Evolutionary conservation across 2,329 filamentous ascomycete species (phyloP).

Genomic region (Whalleya microplaca): DNA sequence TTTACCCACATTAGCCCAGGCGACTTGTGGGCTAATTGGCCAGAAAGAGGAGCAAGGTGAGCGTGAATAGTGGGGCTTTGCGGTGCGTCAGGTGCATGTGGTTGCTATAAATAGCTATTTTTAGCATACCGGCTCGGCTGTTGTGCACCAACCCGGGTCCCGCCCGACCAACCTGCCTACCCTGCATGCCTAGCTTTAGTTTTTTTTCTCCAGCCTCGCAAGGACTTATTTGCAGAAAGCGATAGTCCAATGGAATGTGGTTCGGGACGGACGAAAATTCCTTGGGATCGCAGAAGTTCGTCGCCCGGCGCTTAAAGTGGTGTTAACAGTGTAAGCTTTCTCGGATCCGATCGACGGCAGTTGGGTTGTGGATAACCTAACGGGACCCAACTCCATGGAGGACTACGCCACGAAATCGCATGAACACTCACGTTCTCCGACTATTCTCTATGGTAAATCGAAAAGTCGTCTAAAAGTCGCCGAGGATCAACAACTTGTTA

Average conservation of each 20-base stretch:
- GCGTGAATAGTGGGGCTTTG: conserved; percentile 13
- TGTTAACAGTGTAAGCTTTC: neutral
- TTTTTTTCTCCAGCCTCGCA: conserved; percentile 15
- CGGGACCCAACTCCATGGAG: too few species aligned
- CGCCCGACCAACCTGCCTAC: conserved; percentile 19
- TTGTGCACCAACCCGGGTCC: conserved; percentile 26
- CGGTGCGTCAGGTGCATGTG: conserved; percentile 6
- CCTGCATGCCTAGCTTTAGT: neutral
- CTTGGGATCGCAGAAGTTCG: conserved; percentile 4
- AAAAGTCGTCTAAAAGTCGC: neutral
- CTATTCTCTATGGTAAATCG: neutral
- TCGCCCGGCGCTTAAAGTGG: conserved; percentile 26
- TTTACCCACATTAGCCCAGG: conserved; percentile 17
- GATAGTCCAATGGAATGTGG: conserved; percentile 16
- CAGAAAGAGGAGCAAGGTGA: conserved; percentile 20
- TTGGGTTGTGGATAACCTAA: neutral
- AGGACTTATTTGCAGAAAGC: conserved; percentile 17
- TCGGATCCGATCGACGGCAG: neutral
- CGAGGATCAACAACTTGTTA: neutral
- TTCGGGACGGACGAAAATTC: neutral
- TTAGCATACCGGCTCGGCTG: conserved; percentile 35
- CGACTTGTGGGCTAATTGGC: conserved; percentile 30
- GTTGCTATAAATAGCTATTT: conserved; percentile 41
- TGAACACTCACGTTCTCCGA: neutral
- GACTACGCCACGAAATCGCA: neutral